Conservation (phyloP, 2,329 filamentous ascomycete species). For the Diaporthe ilicicola region DNA sequence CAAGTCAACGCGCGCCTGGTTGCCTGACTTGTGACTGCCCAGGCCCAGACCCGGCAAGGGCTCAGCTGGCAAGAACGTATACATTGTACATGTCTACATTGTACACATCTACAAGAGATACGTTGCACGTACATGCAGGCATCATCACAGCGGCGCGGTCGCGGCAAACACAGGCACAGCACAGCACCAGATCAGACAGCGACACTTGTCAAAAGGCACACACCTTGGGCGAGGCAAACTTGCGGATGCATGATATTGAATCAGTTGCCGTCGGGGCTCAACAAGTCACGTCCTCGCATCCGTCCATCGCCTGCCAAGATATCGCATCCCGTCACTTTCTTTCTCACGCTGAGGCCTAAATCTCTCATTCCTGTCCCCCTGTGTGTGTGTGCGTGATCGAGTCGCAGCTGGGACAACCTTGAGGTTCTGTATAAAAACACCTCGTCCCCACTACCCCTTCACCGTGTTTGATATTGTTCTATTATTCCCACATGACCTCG, state of each 20-base stretch:
- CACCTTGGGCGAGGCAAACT: neutral
- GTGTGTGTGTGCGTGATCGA: neutral
- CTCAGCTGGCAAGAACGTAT: slow-evolving; percentile 2
- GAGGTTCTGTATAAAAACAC: slow-evolving; percentile 14
- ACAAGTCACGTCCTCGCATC: slow-evolving; percentile 22
- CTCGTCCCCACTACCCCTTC: slow-evolving; percentile 6
- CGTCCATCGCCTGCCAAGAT: slow-evolving; percentile 17
- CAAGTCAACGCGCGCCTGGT: neutral
- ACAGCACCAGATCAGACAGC: neutral
- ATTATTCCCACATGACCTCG: neutral
- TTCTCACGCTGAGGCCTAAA: neutral
- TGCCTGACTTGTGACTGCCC: slow-evolving; percentile 24
- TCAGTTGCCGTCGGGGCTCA: slow-evolving; percentile 21
- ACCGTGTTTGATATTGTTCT: neutral
- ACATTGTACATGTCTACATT: neutral
- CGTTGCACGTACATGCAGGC: slow-evolving; percentile 19
- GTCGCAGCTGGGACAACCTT: neutral
- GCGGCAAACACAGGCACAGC: neutral
- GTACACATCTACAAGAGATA: slow-evolving; percentile 7
- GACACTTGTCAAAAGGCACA: neutral
- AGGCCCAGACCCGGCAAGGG: slow-evolving; percentile 16
- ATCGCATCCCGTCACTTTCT: neutral
- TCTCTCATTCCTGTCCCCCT: neutral
- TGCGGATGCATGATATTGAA: slow-evolving; percentile 20
- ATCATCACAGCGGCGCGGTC: neutral